These are phyloP conservation scores for Dictyostelium capitatum DNA, from an alignment of 78 protist genomes.

Conservation along the genomic window DNA sequence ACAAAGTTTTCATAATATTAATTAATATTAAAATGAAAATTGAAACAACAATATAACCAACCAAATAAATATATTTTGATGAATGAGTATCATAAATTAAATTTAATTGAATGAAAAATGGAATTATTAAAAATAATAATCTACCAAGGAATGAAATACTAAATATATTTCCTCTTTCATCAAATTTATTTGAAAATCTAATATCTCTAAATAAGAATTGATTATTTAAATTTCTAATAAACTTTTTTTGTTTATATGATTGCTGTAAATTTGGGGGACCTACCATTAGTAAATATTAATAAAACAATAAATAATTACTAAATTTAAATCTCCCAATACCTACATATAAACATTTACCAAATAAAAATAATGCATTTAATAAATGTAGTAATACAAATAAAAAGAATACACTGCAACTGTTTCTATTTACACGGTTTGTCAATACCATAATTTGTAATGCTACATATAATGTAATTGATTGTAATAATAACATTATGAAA, in stretches of 20 bases:
- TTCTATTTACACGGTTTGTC: neutral
- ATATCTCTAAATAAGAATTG: conserved; percentile 14
- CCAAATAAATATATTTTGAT: neutral
- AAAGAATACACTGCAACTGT: neutral
- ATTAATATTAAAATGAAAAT: neutral
- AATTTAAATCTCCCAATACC: neutral
- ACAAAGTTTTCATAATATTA: neutral
- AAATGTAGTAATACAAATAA: neutral
- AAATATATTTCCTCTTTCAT: neutral
- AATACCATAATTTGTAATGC: neutral
- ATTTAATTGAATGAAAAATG: conserved; percentile 4
- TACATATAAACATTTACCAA: conserved; percentile 5
- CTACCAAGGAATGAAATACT: neutral
- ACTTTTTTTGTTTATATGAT: neutral
- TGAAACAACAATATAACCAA: neutral
- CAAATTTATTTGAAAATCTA: neutral
- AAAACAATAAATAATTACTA: neutral
- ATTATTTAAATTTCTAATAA: neutral
- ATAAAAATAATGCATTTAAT: neutral
- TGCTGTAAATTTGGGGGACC: no score
- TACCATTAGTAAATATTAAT: no score
- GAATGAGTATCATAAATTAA: neutral
- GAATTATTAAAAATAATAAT: neutral
- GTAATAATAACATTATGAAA: neutral
- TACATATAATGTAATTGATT: neutral